Evolutionary conservation across 2,329 filamentous ascomycete species (phyloP).

Genomic region (Domatiomyces globalis): DNA sequence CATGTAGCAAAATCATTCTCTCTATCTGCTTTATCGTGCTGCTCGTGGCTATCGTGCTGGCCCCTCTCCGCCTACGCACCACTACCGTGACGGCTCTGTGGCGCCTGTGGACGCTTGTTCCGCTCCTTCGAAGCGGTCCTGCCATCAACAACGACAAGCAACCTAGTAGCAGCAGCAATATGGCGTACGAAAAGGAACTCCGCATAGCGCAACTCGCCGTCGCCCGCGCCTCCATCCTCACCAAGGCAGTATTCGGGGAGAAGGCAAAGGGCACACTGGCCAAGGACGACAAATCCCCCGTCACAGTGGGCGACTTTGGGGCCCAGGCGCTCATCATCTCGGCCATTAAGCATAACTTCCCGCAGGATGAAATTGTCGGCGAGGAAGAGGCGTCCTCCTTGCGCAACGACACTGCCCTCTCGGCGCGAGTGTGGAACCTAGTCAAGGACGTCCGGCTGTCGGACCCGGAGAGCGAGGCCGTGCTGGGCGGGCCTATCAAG

Average conservation of each 20-base stretch:
- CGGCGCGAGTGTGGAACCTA: slow-evolving; percentile 69
- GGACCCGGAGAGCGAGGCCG: slow-evolving; percentile 48
- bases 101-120: slow-evolving; percentile 1
- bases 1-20: too few relatives aligned
- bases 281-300: slow-evolving; percentile 91
- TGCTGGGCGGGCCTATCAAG: slow-evolving; percentile 55
- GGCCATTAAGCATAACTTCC: slow-evolving; percentile 80
- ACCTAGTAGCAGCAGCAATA: slow-evolving; percentile 9
- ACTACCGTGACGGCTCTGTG: not conserved
- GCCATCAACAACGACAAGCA: not conserved
- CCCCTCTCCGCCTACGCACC: slow-evolving; percentile 2
- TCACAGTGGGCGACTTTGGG: slow-evolving; percentile 95
- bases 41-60: slow-evolving; percentile 13
- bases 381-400: slow-evolving; percentile 84
- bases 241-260: slow-evolving; percentile 66
- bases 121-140: not conserved
- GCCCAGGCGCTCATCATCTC: slow-evolving; percentile 92
- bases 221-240: slow-evolving; percentile 64
- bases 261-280: slow-evolving; percentile 88
- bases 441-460: slow-evolving; percentile 58
- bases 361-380: slow-evolving; percentile 76
- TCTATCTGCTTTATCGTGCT: slow-evolving; percentile 1
- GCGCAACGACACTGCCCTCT: slow-evolving; percentile 53
- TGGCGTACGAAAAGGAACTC: slow-evolving; percentile 61
- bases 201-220: slow-evolving; percentile 76